These are phyloP conservation scores for Clitocybe nebularis DNA, from an alignment of 1,284 basidiomycete genomes.

Conservation along the genomic window DNA sequence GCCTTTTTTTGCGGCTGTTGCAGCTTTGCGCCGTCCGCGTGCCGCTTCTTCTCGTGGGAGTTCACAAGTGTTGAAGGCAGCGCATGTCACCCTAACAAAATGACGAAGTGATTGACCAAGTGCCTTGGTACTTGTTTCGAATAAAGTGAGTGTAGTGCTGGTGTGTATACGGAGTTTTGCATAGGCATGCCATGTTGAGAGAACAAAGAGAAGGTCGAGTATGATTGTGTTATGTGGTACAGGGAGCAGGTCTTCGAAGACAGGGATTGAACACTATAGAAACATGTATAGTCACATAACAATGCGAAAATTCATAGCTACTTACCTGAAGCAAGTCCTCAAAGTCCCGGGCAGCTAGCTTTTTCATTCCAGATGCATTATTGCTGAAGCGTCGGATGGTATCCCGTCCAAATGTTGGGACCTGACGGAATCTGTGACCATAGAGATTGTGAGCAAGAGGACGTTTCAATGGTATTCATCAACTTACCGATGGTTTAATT, in stretches of 20 bases:
- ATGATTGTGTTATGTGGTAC: slow-evolving; percentile 6
- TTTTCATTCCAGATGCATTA: slow-evolving; percentile 14
- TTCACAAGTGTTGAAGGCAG: slow-evolving; percentile 19
- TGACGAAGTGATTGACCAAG: slow-evolving; percentile 22
- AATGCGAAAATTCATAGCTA: no score
- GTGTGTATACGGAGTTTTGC: slow-evolving; percentile 11
- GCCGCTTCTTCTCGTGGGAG: slow-evolving; percentile 24
- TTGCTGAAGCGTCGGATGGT: slow-evolving; percentile 13
- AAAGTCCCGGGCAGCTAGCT: slow-evolving; percentile 15
- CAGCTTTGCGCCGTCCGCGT: slow-evolving; percentile 14
- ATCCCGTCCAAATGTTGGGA: slow-evolving; percentile 13
- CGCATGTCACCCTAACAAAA: slow-evolving; percentile 21
- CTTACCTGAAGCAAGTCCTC: slow-evolving; percentile 18
- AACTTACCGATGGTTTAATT: background rate
- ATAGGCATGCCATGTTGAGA: slow-evolving; percentile 10
- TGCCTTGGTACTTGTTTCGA: slow-evolving; percentile 18
- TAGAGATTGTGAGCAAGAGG: background rate
- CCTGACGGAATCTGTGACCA: slow-evolving; percentile 5
- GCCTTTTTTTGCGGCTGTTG: background rate
- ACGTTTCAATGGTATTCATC: background rate
- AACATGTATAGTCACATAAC: no score
- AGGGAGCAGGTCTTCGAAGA: slow-evolving; percentile 30
- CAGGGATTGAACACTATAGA: slow-evolving; percentile 37
- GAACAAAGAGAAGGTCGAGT: slow-evolving; percentile 6
- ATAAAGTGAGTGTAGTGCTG: background rate